phyloP scores from a whole-genome alignment of 108 stramenopile species.

The Asterionellopsis glacialis region DNA sequence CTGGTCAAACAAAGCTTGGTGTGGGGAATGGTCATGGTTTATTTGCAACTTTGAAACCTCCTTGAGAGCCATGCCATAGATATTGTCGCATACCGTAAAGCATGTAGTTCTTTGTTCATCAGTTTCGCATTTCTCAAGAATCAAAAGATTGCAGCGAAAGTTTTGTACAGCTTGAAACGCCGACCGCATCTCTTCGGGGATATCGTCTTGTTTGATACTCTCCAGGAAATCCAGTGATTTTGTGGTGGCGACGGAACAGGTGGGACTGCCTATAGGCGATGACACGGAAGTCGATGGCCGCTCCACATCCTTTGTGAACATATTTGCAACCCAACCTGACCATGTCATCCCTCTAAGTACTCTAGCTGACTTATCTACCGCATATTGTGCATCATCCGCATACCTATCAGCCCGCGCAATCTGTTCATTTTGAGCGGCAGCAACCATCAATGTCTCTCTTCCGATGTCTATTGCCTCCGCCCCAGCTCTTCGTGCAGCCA shows the following conservation, averaged over 20 bases:
- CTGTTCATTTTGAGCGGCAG: conserved; percentile 49
- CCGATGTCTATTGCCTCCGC: conserved; percentile 43
- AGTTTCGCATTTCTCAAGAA: conserved; percentile 46
- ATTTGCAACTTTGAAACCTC: conserved; percentile 17
- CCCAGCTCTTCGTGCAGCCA: conserved; percentile 40
- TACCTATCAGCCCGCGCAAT: conserved; percentile 27
- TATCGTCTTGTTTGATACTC: conserved; percentile 15
- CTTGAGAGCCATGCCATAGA: conserved; percentile 27
- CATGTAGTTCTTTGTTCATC: conserved; percentile 42
- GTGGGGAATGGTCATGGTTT: conserved; percentile 18
- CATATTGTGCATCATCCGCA: conserved; percentile 43
- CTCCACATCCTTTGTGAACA: conserved; percentile 35
- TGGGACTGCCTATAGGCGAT: neutral
- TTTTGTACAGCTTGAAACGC: conserved; percentile 52
- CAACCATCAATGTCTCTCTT: conserved; percentile 37
- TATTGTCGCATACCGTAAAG: conserved; percentile 42
- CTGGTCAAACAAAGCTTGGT: neutral
- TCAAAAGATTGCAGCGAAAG: conserved; percentile 45
- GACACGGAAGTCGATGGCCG: too few species aligned
- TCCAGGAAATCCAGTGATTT: neutral
- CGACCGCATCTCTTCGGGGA: conserved; percentile 14
- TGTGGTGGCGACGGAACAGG: neutral
- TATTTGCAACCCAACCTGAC: conserved; percentile 61
- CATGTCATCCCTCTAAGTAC: conserved; percentile 56
- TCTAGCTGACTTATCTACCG: conserved; percentile 41